Conservation (phyloP, 345 rosid genomes). For the Linum tenue region DNA sequence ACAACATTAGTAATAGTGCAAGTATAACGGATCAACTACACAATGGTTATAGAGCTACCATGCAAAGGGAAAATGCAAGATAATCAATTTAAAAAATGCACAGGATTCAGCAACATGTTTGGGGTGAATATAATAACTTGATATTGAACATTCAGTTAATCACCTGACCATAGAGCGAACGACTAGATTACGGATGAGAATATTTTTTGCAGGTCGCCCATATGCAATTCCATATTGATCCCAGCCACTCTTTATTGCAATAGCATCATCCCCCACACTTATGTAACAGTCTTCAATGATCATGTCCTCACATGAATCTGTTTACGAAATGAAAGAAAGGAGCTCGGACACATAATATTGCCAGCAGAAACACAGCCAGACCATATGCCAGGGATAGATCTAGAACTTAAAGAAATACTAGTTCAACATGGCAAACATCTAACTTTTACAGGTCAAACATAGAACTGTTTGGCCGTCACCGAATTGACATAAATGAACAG, state of each 20-base stretch:
- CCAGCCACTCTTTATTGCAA: conserved; percentile 98
- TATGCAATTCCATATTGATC: conserved; percentile 93
- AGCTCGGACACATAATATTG: neutral
- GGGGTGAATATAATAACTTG: neutral
- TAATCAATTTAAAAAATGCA: neutral
- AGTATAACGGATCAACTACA: neutral
- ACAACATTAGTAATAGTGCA: neutral
- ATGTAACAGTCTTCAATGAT: conserved; percentile 92
- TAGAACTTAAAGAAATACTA: too few species aligned
- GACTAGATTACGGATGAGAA: conserved; percentile 72
- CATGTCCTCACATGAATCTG: conserved; percentile 95
- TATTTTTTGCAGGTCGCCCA: conserved; percentile 70
- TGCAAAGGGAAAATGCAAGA: neutral
- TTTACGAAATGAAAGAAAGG: conserved; percentile 3
- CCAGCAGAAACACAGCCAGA: neutral
- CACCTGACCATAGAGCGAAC: conserved; percentile 96
- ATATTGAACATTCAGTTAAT: conserved; percentile 9
- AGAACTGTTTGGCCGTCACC: neutral
- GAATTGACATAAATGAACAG: conserved; percentile 8
- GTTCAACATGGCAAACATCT: neutral
- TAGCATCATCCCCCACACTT: conserved; percentile 92
- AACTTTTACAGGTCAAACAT: conserved; percentile 6
- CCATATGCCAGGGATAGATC: too few species aligned
- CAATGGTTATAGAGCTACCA: neutral
- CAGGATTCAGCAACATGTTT: neutral